Evolutionary conservation across 768 basidiomycete genomes (phyloP).

Genomic region (Rhodotorula paludigena): DNA sequence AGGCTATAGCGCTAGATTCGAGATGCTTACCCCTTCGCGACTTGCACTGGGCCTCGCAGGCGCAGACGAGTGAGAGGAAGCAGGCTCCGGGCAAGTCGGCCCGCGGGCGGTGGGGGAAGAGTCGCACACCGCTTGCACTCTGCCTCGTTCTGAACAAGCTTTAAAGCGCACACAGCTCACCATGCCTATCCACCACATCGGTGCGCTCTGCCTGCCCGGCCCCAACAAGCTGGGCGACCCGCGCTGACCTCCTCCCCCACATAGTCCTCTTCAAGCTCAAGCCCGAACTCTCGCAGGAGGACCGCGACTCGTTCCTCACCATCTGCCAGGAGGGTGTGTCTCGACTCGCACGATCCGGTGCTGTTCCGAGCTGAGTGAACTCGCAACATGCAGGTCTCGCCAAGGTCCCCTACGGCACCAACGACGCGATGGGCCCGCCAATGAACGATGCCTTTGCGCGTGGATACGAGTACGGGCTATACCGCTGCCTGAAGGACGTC

Average conservation of each 20-base stretch:
- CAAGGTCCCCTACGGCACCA: slow-evolving; percentile 30
- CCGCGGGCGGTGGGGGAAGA: not conserved
- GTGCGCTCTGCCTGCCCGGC: not conserved
- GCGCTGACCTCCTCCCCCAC: not conserved
- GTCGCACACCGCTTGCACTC: not conserved
- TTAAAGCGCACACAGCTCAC: not conserved
- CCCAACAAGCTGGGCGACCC: not conserved
- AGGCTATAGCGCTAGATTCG: no score
- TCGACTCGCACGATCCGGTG: not conserved
- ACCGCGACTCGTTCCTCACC: slow-evolving; percentile 23
- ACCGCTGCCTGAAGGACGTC: slow-evolving; percentile 20
- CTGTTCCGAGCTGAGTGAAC: not conserved
- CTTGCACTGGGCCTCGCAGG: no score
- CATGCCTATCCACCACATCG: slow-evolving; percentile 35
- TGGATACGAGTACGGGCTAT: slow-evolving; percentile 20
- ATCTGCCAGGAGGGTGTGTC: slow-evolving; percentile 25
- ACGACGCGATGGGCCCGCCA: slow-evolving; percentile 17
- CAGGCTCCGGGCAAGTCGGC: no score
- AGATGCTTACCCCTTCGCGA: no score
- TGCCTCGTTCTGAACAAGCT: not conserved
- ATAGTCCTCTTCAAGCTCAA: slow-evolving; percentile 39
- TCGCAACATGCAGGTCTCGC: slow-evolving; percentile 10
- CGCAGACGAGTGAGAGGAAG: no score
- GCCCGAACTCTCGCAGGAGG: slow-evolving; percentile 18
- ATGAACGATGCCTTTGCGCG: slow-evolving; percentile 14